Base-by-base conservation (phyloP, 2,329 filamentous ascomycete genomes). In the Sporothrix protearum region DNA sequence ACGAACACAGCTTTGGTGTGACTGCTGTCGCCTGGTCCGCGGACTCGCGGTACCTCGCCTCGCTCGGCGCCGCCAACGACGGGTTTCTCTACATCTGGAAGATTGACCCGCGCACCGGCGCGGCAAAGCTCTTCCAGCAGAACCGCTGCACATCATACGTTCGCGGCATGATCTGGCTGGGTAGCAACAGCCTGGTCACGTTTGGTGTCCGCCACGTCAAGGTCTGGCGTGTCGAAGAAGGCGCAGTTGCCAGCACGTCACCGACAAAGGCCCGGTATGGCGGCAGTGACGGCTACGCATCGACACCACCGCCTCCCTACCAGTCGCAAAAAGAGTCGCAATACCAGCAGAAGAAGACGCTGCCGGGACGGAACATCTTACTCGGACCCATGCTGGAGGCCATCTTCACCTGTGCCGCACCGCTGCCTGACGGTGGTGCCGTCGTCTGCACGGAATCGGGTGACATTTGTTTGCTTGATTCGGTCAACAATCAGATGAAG, bases 81-180 rank as follows among this genome's bases (percentile, higher is more conserved):
- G 95, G 95, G 0, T 98, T 96, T 78, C 85, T 99, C 25, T 97
- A 95, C 79, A 86, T 98, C 36, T 98, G 95, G 94, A 89, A 86
- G 75, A 88, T 97, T 75, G 94, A 96, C 77, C 82, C 91, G n/a
- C 91, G 89, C 66, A 96, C 89, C 10, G 95, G 94, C 22, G 87
- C 91, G 25, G 91, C 94, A 1, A 93, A 86, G 76, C 83, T 98
- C 45, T 87, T 95, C 85, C 79, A 97, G 87, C 85, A 98, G 76
- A 89, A 98, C 80, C 93, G 96, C 79, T 98, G 96, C 81, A 98
- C 94, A 7, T 94, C 92, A 22, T 89, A 89, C 73, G 88, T 98
- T 76, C 91, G 90, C 74, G 90, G 91, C 69, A 97, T 99, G 88
- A 86, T 92, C 53, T 99, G 96, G 95, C 88, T 97, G 80, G 94